Conservation (phyloP, 176 grass and related monocot genomes). For the Juncus inflexus region DNA sequence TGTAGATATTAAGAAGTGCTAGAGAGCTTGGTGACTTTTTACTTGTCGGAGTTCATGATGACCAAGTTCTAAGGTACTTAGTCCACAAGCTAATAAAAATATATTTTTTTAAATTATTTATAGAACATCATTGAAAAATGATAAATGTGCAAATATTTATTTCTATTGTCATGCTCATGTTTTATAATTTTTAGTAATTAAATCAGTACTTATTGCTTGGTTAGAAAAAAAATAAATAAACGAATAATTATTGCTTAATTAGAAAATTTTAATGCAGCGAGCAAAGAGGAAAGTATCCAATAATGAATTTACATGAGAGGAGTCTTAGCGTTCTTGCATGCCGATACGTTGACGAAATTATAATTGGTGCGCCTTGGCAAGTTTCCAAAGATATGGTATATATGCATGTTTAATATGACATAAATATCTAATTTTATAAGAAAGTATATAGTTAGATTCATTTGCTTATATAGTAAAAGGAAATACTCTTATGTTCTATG, state of each 20-base stretch:
- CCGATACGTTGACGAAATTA: slow-evolving; percentile 95
- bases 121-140: too few species aligned
- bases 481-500: neutral
- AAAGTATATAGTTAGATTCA: too few species aligned
- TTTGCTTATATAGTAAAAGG: too few species aligned
- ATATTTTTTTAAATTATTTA: neutral
- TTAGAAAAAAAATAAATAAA: too few species aligned
- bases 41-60: slow-evolving; percentile 86
- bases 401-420: neutral
- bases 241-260: slow-evolving; percentile 18
- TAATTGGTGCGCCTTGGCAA: slow-evolving; percentile 90
- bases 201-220: too few species aligned
- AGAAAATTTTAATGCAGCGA: slow-evolving; percentile 46
- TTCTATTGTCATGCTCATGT: too few species aligned
- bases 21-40: slow-evolving; percentile 90
- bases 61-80: slow-evolving; percentile 66
- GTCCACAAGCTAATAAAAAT: slow-evolving; percentile 1
- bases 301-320: slow-evolving; percentile 94
- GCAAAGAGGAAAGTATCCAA: slow-evolving; percentile 51
- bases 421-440: neutral
- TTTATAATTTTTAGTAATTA: too few species aligned
- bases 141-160: neutral
- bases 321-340: slow-evolving; percentile 88
- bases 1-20: slow-evolving; percentile 81
- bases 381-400: slow-evolving; percentile 91